These are phyloP conservation scores for Serendipita vermifera DNA, from an alignment of 768 basidiomycete species.

Conservation along the genomic window DNA sequence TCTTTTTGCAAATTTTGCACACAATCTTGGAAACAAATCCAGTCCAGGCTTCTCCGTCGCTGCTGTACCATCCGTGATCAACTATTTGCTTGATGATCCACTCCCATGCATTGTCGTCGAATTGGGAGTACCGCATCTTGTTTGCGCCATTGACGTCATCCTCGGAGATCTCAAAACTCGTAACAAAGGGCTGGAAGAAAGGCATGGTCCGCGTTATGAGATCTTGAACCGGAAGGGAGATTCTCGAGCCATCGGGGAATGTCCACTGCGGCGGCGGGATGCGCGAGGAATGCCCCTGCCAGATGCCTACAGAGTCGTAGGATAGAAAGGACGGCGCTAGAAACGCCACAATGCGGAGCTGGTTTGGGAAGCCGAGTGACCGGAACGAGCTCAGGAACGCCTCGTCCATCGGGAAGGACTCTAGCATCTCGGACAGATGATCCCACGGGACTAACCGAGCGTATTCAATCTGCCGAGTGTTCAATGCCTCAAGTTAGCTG, in stretches of 20 bases:
- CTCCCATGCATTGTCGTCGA: neutral
- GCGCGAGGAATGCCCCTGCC: neutral
- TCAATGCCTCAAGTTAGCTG: too few relatives aligned
- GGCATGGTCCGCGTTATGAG: slow-evolving; percentile 1
- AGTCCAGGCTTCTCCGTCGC: neutral
- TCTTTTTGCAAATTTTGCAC: neutral
- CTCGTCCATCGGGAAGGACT: neutral
- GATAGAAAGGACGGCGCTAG: slow-evolving; percentile 1
- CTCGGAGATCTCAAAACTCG: neutral
- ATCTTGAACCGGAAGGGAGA: neutral
- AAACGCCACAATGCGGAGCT: slow-evolving; percentile 5
- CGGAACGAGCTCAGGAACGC: neutral
- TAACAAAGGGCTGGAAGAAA: slow-evolving; percentile 3
- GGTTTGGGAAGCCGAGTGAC: neutral
- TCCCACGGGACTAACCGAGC: slow-evolving; percentile 3
- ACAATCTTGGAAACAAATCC: neutral
- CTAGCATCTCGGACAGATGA: slow-evolving; percentile 1
- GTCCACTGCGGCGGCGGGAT: slow-evolving; percentile 4
- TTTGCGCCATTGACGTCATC: too few relatives aligned
- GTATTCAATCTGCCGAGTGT: slow-evolving; percentile 1
- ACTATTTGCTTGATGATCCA: neutral
- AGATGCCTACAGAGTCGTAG: neutral
- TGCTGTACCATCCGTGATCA: slow-evolving; percentile 7
- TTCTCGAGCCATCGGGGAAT: neutral
- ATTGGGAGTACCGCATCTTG: slow-evolving; percentile 4